Base-by-base conservation (phyloP, 805 yeast species). In the Lachancea kluyveri region DNA sequence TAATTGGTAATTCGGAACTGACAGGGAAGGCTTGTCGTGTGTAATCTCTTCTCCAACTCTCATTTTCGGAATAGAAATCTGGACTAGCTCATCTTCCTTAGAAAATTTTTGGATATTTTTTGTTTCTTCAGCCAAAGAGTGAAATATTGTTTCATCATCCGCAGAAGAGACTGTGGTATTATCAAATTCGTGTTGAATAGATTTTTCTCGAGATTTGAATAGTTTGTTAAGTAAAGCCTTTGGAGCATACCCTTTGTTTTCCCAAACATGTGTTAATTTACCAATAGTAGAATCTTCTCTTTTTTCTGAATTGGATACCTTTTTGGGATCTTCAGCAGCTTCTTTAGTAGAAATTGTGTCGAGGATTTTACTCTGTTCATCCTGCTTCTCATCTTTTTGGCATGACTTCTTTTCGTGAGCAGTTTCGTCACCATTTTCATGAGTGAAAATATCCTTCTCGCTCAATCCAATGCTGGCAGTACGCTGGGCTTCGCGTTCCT, bases 341-440 rank as follows among this genome's bases (percentile, higher is more conserved):
- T 44, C 50, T 14, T 45, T 46, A 19, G 21, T 8, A 19, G 21
- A 19, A 19, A 19, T 8, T 8, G 7, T 7, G 9, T 19, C 21
- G 7, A 19, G 9, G 7, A 8, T 19, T 10, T 19, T 19, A 10
- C 7, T 19, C 7, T 19, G 7, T 7, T 10, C 10, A 8, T 19
- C 21, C 7, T 8, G 7, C 10, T 19, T 19, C 10, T 19, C 21
- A 8, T 19, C 21, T 10, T 19, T 19, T 10, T 19, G 7, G n/a
- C n/a, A n/a, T n/a, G n/a, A n/a, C n/a, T n/a, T n/a, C n/a, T n/a
- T n/a, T n/a, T n/a, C n/a, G n/a, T n/a, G n/a, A n/a, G n/a, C n/a
- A n/a, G n/a, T n/a, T n/a, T n/a, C n/a, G n/a, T n/a, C n/a, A n/a
- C n/a, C n/a, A n/a, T n/a, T n/a, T n/a, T n/a, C n/a, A n/a, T n/a